Evolutionary conservation across 2,329 filamentous ascomycete genomes (phyloP), one percentile per base, ranked within the genome.

Genomic region (Raffaelea arxii): DNA sequence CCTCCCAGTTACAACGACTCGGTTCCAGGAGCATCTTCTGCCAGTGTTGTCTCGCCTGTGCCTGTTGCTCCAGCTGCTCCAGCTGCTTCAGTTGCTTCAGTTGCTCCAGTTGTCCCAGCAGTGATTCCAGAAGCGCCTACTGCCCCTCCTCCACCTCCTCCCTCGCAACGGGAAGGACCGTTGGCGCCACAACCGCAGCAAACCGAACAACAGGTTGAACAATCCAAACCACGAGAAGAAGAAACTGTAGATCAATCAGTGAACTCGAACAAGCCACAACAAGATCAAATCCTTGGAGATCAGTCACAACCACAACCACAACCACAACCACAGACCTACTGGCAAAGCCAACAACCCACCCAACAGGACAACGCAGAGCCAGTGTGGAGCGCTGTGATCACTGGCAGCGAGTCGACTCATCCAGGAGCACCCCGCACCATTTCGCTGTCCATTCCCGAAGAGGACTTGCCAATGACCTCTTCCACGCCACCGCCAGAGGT

Each of bases 1-100:
- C 43, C 47, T 21, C 47, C 44, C 16, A 43, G 30, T 43, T 39
- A 47, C 45, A n/a, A 39, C 42, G 35, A 44, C 32, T 36, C 32
- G 16, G 32, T 36, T 6, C 38, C 25, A 38, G 41, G 19, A 32
- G 25, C 24, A 36, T 36, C 32, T 36, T 36, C 16, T 18, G 7
- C 32, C n/a, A n/a, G n/a, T n/a, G n/a, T n/a, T n/a, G n/a, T n/a
- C n/a, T n/a, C n/a, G n/a, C n/a, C n/a, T n/a, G n/a, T n/a, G n/a
- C n/a, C n/a, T n/a, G n/a, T n/a, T n/a, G n/a, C n/a, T n/a, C 36
- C n/a, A 12, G 19, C 21, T 37, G 16, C 22, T 16, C 36, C n/a
- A 21, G 35, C 41, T 30, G 41, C 14, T 22, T 22, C 37, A 49
- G 24, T 25, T 32, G 37, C 22, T 12, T 22, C 41, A 21, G 21